Base-by-base conservation (phyloP, 805 yeast genomes). In the Saccharomycopsis fibuligera region DNA sequence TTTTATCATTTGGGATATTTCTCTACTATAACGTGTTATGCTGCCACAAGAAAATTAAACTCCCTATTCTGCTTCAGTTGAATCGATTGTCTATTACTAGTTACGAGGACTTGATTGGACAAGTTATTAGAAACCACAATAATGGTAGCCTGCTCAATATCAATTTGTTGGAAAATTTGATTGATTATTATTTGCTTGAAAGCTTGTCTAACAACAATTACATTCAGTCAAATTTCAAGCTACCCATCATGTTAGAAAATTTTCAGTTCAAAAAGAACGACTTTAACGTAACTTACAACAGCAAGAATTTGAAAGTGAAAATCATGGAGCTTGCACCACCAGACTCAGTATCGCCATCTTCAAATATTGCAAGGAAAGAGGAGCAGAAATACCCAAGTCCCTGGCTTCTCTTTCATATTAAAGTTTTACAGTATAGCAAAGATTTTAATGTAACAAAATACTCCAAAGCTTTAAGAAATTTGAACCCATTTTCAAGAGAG, bases 101-200 rank as follows among this genome's bases (percentile, higher is more conserved):
- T 24, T 31, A 41, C 33, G 38, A 40, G 41, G 16, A 14, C 5
- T 40, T 12, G 8, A n/a, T n/a, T 21, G 14, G 5, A 10, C 29
- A 5, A 35, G 17, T 23, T 27, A 38, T 17, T 6, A 27, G 31
- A 8, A 27, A 27, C 8, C 31, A 12, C 31, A 27, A 27, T 27
- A 27, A 27, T 27, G 31, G 31, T 27, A 27, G 12, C 8, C 10
- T 12, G 8, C 31, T 47, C 5, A 47, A 47, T 23, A 23, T 35
- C 33, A 24, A 22, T 21, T 35, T 47, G 12, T 31, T 47, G 17
- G 45, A 47, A 31, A 47, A 47, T 23, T 35, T 47, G 16, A 30
- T 47, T 29, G 50, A 47, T 29, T 47, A 47, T 27, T 47, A 47
- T 22, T 41, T 47, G 27, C 25, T 47, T 12, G 50, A 47, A 16